These are phyloP conservation scores for Vitis hybrid DNA, from an alignment of 177 flowering plant species.

Conservation along the genomic window DNA sequence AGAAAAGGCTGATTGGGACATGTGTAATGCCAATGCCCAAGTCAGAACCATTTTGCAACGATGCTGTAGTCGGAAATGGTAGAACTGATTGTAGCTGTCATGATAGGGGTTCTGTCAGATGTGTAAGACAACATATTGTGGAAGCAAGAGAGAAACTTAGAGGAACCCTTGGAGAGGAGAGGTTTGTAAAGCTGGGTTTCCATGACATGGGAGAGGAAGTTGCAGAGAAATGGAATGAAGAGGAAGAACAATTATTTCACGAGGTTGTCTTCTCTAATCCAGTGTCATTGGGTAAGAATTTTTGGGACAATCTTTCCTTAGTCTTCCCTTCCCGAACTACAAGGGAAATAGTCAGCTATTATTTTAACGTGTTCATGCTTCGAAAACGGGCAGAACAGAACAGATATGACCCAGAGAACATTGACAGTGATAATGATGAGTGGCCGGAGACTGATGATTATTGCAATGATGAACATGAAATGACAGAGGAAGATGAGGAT, in stretches of 20 bases:
- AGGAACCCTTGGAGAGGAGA: conserved; percentile 23
- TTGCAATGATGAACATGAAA: conserved; percentile 31
- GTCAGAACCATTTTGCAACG: neutral
- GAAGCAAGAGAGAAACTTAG: conserved; percentile 34
- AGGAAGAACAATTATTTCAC: conserved; percentile 34
- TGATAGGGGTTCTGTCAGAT: conserved; percentile 30
- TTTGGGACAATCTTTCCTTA: conserved; percentile 27
- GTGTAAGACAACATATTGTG: conserved; percentile 29
- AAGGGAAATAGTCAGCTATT: conserved; percentile 37
- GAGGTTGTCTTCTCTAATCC: conserved; percentile 34
- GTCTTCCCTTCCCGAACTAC: conserved; percentile 28
- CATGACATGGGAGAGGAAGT: conserved; percentile 42
- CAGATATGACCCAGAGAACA: conserved; percentile 22
- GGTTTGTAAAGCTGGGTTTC: conserved; percentile 31
- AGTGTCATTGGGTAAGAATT: conserved; percentile 26
- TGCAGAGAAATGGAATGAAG: conserved; percentile 31
- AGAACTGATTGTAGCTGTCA: conserved; percentile 29
- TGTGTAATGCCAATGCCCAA: conserved; percentile 32
- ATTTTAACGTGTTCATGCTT: conserved; percentile 44
- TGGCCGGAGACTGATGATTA: conserved; percentile 30
- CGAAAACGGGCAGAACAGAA: conserved; percentile 42
- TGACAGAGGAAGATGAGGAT: conserved; percentile 47
- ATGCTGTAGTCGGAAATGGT: conserved; percentile 20
- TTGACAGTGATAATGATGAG: conserved; percentile 46
- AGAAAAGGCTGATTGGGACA: conserved; percentile 20